These are phyloP conservation scores for Bifiguratus adelaidae DNA, from an alignment of 192 early-diverging fungal genomes.

Conservation along the genomic window DNA sequence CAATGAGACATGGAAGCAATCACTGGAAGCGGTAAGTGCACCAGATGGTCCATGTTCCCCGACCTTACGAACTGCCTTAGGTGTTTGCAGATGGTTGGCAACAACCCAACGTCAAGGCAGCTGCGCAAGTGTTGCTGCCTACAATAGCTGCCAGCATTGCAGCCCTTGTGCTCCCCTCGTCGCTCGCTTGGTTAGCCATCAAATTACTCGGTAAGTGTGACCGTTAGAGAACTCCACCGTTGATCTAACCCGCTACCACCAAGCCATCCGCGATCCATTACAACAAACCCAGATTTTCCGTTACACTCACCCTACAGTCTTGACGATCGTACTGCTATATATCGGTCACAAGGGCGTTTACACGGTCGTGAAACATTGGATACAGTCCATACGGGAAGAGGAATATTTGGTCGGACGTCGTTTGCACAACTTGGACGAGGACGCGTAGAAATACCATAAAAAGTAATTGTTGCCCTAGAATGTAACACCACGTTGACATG, in stretches of 20 bases:
- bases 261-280: conserved; percentile 10
- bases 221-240: too few species aligned
- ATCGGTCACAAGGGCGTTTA: conserved; percentile 13
- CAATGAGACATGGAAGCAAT: conserved; percentile 22
- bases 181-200: conserved; percentile 18
- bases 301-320: conserved; percentile 24
- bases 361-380: conserved; percentile 53
- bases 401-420: conserved; percentile 75
- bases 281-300: conserved; percentile 13
- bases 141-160: conserved; percentile 9
- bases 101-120: conserved; percentile 13
- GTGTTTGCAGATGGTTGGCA: conserved; percentile 16
- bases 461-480: too few species aligned
- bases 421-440: conserved; percentile 68
- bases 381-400: conserved; percentile 68
- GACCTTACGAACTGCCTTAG: too few species aligned
- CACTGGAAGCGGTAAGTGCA: conserved; percentile 21
- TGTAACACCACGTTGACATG: too few species aligned
- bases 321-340: conserved; percentile 16
- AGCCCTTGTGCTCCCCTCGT: conserved; percentile 22
- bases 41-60: too few species aligned
- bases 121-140: conserved; percentile 24
- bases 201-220: conserved; percentile 18
- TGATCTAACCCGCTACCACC: too few species aligned
- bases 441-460: too few species aligned